Evolutionary conservation across 306 rosid species (phyloP).

Genomic region (Cicer chorassanicum): DNA sequence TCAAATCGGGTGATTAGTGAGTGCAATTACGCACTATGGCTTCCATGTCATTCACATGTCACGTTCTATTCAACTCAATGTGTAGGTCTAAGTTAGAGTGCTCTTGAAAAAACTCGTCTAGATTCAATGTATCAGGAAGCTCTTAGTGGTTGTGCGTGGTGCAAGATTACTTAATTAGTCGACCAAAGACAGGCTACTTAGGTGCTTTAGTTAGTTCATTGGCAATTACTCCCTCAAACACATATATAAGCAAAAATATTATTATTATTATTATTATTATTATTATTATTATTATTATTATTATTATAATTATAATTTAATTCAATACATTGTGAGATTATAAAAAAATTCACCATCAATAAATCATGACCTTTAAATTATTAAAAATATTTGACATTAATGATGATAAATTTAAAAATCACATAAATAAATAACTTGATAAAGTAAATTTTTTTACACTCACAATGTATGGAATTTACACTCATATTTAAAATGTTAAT

Average conservation of each 20-base stretch:
- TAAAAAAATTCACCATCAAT: no score
- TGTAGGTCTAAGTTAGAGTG: background rate
- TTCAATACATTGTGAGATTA: no score
- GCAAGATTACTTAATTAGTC: slow-evolving; percentile 33
- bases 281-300: background rate
- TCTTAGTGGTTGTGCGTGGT: background rate
- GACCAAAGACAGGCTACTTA: slow-evolving; percentile 32
- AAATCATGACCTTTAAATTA: no score
- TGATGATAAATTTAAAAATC: no score
- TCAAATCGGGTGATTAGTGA: background rate
- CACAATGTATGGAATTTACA: no score
- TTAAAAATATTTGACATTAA: no score
- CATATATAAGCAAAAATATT: background rate
- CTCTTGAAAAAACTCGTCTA: slow-evolving; percentile 34
- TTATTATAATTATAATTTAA: no score
- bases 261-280: background rate
- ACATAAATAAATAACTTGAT: no score
- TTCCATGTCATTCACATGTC: slow-evolving; percentile 36
- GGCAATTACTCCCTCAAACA: background rate
- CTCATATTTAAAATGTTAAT: no score
- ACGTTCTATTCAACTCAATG: slow-evolving; percentile 18
- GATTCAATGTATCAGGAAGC: slow-evolving; percentile 44
- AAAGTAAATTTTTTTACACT: no score
- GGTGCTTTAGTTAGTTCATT: slow-evolving; percentile 34
- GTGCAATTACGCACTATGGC: slow-evolving; percentile 34